Evolutionary conservation across 495 filamentous ascomycete species (phyloP).

Genomic region (Penicillium paradoxum): DNA sequence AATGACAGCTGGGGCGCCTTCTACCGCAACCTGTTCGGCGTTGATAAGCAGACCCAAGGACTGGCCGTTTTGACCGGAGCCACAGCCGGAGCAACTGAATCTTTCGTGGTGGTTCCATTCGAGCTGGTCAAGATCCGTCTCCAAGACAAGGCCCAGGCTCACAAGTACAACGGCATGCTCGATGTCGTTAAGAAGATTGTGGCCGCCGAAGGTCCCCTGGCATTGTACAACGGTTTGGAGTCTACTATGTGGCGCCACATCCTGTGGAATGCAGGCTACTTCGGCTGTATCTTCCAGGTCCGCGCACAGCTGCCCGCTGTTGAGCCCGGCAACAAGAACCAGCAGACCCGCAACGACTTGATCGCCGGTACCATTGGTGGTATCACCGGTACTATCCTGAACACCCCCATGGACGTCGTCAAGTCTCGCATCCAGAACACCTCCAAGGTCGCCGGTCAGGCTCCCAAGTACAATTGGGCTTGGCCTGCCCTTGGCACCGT

Average conservation of each 20-base stretch:
- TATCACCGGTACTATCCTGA: conserved; percentile 86
- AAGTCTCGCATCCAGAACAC: conserved; percentile 97
- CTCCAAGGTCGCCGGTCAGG: conserved; percentile 67
- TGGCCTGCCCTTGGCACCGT: conserved; percentile 80
- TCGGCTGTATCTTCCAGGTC: conserved; percentile 96
- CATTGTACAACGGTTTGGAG: conserved; percentile 95
- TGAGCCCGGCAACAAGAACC: conserved; percentile 63
- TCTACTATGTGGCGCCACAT: conserved; percentile 95
- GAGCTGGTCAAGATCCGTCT: conserved; percentile 95
- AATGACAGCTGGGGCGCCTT: conserved; percentile 96
- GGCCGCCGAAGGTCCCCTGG: conserved; percentile 73
- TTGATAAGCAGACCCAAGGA: conserved; percentile 79
- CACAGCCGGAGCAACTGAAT: conserved; percentile 89
- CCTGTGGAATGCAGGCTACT: conserved; percentile 96
- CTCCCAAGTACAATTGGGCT: conserved; percentile 98
- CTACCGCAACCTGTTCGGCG: conserved; percentile 79
- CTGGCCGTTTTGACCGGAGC: conserved; percentile 90
- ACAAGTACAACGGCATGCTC: conserved; percentile 90
- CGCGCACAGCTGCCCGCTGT: conserved; percentile 72
- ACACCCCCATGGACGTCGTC: conserved; percentile 97
- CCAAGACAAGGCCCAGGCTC: conserved; percentile 90
- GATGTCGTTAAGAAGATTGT: conserved; percentile 86
- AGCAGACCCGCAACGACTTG: conserved; percentile 80
- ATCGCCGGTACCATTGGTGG: conserved; percentile 83
- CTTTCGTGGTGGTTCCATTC: conserved; percentile 92